Conservation (phyloP, 169 alveolate genomes). For the Cryptosporidium viatorum region DNA sequence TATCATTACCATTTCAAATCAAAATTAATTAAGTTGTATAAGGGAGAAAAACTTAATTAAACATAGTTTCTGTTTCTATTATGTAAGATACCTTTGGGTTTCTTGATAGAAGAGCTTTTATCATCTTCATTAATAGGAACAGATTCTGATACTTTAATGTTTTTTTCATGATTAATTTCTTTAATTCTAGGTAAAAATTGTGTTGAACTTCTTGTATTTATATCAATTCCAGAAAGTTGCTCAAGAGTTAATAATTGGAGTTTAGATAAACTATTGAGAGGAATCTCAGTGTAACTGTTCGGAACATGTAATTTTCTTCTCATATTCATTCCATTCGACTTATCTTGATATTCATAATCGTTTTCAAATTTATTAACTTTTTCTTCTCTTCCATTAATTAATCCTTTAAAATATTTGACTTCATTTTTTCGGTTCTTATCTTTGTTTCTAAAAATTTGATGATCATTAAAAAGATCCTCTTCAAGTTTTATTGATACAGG, state of each 20-base stretch:
- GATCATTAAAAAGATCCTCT: constrained; percentile 28
- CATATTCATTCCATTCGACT: no score
- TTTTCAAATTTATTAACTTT: background rate
- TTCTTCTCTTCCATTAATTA: background rate
- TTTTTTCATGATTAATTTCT: constrained; percentile 12
- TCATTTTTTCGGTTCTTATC: background rate
- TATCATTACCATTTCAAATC: background rate
- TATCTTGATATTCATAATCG: background rate
- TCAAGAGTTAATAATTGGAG: constrained; percentile 46
- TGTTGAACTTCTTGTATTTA: background rate
- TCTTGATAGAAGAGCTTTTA: background rate
- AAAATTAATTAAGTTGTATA: no score
- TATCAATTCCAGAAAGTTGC: constrained; percentile 56
- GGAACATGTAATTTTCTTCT: constrained; percentile 20
- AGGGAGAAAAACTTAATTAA: no score
- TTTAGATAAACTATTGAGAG: constrained; percentile 36
- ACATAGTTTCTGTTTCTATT: background rate
- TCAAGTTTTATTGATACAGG: constrained; percentile 64
- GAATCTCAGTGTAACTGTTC: background rate
- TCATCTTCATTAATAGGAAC: constrained; percentile 51
- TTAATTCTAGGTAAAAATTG: constrained; percentile 32
- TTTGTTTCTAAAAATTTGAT: constrained; percentile 2
- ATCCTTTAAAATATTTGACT: constrained; percentile 27
- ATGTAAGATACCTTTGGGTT: background rate
- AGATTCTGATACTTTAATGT: constrained; percentile 17